Evolutionary conservation across 495 filamentous ascomycete species (phyloP).

Genomic region (Aspergillus saccharolyticus): DNA sequence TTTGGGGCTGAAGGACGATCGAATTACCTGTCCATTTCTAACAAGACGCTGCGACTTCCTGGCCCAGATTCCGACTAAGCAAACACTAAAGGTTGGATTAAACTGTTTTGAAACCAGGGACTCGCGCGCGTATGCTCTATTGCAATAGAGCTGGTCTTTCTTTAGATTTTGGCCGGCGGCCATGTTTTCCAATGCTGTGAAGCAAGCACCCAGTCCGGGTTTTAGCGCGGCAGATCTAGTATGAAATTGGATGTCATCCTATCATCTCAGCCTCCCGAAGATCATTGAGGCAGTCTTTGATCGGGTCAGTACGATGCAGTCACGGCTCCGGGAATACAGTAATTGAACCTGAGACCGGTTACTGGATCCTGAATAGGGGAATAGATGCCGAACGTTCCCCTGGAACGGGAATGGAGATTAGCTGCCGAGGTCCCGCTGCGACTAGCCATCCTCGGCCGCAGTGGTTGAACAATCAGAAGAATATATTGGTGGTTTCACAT

Average conservation of each 20-base stretch:
- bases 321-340: not conserved
- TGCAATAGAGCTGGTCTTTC: not conserved
- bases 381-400: conserved; percentile 5
- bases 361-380: conserved; percentile 7
- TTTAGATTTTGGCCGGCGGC: not conserved
- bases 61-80: not conserved
- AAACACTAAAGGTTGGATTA: not conserved
- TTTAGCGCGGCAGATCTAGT: not conserved
- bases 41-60: not conserved
- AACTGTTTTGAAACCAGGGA: not conserved
- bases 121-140: not conserved
- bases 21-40: not conserved
- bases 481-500: not conserved
- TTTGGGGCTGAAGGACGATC: not conserved
- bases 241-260: not conserved
- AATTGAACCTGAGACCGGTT: not conserved
- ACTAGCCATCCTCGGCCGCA: not conserved
- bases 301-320: not conserved
- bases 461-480: not conserved
- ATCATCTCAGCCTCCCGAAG: conserved; percentile 2
- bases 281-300: conserved; percentile 4
- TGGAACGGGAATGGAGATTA: not conserved
- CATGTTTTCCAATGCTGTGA: too few species aligned
- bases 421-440: conserved; percentile 5
- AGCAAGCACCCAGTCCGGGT: not conserved